Evolutionary conservation across 2,329 filamentous ascomycete genomes (phyloP).

Genomic region (Pseudocercospora fuligena): DNA sequence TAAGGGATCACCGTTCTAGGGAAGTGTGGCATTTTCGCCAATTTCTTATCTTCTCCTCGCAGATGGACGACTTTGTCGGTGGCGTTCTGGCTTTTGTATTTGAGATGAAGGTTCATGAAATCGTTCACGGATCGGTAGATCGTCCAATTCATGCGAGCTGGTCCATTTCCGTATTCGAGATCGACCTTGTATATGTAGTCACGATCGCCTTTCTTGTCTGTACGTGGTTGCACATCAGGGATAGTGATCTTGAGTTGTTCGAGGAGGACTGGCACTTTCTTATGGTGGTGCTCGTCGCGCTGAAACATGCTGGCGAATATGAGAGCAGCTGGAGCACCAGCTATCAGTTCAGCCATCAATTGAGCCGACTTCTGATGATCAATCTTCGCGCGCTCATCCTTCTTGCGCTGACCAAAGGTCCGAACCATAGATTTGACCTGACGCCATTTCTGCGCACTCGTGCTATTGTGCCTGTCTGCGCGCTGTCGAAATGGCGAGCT

Average conservation of each 20-base stretch:
- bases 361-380: conserved; percentile 96
- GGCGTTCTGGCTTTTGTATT: conserved; percentile 85
- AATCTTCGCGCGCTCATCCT: conserved; percentile 80
- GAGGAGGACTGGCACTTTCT: conserved; percentile 89
- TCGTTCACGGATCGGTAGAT: conserved; percentile 86
- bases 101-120: conserved; percentile 88
- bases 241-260: conserved; percentile 92
- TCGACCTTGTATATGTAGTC: conserved; percentile 91
- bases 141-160: conserved; percentile 96
- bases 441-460: conserved; percentile 80
- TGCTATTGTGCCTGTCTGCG: conserved; percentile 52
- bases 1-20: conserved; percentile 90
- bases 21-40: conserved; percentile 85
- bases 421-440: conserved; percentile 90
- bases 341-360: conserved; percentile 90
- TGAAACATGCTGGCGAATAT: conserved; percentile 98
- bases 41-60: conserved; percentile 65
- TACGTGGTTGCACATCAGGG: conserved; percentile 74
- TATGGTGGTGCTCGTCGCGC: conserved; percentile 93
- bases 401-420: conserved; percentile 76
- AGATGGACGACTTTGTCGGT: conserved; percentile 82
- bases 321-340: conserved; percentile 88
- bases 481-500: conserved; percentile 51
- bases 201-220: conserved; percentile 63
- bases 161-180: conserved; percentile 92